A percentile compares a stretch with the other conserved stretches of the same genome.
Conservation (phyloP, 1,284 basidiomycete species). For the Trametes pubescens region DNA sequence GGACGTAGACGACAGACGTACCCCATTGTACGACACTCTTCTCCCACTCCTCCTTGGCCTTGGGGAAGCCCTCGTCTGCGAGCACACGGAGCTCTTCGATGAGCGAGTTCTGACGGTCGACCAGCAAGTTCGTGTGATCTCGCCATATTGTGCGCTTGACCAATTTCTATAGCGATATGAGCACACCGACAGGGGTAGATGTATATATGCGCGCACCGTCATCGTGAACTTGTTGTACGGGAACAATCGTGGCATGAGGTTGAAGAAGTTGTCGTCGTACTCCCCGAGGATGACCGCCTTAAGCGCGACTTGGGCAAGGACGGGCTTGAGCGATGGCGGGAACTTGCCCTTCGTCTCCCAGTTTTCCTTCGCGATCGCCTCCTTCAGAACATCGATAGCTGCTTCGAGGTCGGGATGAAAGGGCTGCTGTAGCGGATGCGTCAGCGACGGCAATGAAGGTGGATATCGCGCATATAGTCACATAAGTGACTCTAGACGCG, state of each 20-base stretch:
- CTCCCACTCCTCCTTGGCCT: conserved; percentile 79
- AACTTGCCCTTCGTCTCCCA: conserved; percentile 89
- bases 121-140: conserved; percentile 71
- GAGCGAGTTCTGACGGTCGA: conserved; percentile 68
- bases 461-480: no score
- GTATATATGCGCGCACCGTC: conserved; percentile 69
- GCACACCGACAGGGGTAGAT: conserved; percentile 11
- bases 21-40: conserved; percentile 71
- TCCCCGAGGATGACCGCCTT: conserved; percentile 85
- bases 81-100: conserved; percentile 64
- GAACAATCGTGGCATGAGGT: conserved; percentile 85
- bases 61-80: conserved; percentile 69
- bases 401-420: conserved; percentile 77
- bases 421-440: conserved; percentile 48
- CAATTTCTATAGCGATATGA: conserved; percentile 64
- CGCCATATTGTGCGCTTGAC: conserved; percentile 81
- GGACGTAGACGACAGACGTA: conserved; percentile 44
- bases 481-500: no score
- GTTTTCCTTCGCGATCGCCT: conserved; percentile 67
- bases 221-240: conserved; percentile 94
- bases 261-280: conserved; percentile 93
- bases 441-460: background rate
- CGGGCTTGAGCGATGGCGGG: conserved; percentile 81
- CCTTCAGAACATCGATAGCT: conserved; percentile 69
- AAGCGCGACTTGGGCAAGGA: conserved; percentile 76